Evolutionary conservation across 768 basidiomycete genomes (phyloP).

Genomic region (Amanita subjunquillea): DNA sequence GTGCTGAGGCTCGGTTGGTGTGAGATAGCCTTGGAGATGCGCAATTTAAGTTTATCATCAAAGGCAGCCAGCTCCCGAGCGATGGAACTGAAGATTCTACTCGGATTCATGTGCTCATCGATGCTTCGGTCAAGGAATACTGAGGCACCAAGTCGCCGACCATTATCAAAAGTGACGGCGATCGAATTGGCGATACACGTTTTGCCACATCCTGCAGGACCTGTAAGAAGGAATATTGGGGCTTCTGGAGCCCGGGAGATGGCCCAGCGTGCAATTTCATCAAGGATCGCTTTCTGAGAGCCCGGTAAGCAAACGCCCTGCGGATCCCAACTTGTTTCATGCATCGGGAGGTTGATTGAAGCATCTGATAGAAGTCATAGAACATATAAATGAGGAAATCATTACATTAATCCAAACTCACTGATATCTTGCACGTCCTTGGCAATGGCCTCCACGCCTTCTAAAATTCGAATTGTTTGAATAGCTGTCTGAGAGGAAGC

Average conservation of each 20-base stretch:
- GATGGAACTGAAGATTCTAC: constrained; percentile 20
- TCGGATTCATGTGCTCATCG: constrained; percentile 10
- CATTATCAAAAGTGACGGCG: constrained; percentile 15
- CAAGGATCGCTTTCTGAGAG: constrained; percentile 7
- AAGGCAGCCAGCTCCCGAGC: constrained; percentile 21
- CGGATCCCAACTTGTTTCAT: constrained; percentile 6
- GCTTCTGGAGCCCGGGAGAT: constrained; percentile 8
- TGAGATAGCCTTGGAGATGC: constrained; percentile 3
- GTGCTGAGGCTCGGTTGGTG: not conserved
- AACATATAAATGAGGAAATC: not conserved
- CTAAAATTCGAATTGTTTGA: constrained; percentile 2
- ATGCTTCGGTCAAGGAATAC: constrained; percentile 17
- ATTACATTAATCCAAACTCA: not conserved
- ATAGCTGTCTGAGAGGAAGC: not conserved
- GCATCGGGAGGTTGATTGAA: constrained; percentile 4
- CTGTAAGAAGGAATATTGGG: constrained; percentile 16
- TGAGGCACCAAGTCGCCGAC: constrained; percentile 20
- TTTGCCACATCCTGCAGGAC: constrained; percentile 20
- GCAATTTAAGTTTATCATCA: constrained; percentile 9
- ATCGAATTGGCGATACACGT: constrained; percentile 20
- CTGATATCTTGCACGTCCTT: not conserved
- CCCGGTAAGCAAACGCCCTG: constrained; percentile 5
- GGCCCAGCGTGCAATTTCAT: constrained; percentile 13
- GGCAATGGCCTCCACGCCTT: constrained; percentile 1
- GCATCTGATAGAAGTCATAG: not conserved